phyloP scores from a whole-genome alignment of 2,329 filamentous ascomycete genomes.

The Endocalyx cinctus region DNA sequence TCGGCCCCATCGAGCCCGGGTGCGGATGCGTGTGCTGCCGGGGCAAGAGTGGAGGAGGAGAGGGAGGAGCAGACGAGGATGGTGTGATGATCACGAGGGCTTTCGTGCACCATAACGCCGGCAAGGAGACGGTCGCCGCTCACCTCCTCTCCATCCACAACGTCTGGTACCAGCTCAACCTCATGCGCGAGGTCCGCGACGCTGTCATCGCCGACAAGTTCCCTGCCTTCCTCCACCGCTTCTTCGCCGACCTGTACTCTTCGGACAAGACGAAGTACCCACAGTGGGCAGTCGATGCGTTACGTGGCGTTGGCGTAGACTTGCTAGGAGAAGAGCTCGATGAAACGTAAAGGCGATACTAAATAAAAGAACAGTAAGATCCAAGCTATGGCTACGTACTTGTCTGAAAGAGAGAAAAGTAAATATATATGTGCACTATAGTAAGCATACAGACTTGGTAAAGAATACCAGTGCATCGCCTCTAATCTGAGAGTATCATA shows the following conservation, averaged over 20 bases:
- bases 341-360: constrained; percentile 28
- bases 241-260: constrained; percentile 72
- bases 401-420: no score
- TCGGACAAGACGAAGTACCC: constrained; percentile 64
- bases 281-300: constrained; percentile 75
- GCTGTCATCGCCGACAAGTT: constrained; percentile 79
- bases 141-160: constrained; percentile 87
- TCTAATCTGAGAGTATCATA: no score
- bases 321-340: constrained; percentile 30
- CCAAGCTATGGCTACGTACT: background rate
- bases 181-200: constrained; percentile 72
- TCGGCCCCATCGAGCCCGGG: constrained; percentile 74
- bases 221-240: constrained; percentile 70
- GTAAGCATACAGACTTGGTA: no score
- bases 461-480: no score
- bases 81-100: constrained; percentile 80
- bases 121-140: constrained; percentile 92
- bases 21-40: constrained; percentile 80
- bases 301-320: constrained; percentile 77
- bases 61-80: constrained; percentile 51
- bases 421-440: no score
- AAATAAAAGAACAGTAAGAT: constrained; percentile 2
- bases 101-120: constrained; percentile 85
- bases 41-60: background rate
- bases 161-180: constrained; percentile 80